Base-by-base conservation (phyloP, 345 rosid genomes). In the Orychophragmus violaceus region DNA sequence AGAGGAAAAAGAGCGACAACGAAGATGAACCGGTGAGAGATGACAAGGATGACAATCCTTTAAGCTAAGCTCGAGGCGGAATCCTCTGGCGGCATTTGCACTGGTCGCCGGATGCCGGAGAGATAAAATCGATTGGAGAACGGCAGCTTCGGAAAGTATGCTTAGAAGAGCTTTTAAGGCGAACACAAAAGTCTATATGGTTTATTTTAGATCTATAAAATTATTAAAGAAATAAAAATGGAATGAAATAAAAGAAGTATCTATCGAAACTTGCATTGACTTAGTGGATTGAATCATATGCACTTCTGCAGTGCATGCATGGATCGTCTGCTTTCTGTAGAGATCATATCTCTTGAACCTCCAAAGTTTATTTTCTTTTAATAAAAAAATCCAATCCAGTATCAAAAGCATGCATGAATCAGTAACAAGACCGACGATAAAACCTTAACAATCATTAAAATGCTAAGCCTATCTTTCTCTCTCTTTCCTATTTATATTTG, bases 251-350 rank as follows among this genome's bases (percentile, higher is more conserved):
- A 53, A 33, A 8, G 5, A 53, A 53, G 44, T 50, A 71, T 63
- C 53, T 69, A 19, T 64, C 14, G 70, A 64, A 63, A 71, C 42
- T 71, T 33, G 70, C 64, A 36, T 71, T 70, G 19, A 71, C 52
- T 42, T 17, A 48, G 70, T 64, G 76, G 53, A 72, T 8, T 33
- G 59, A 72, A 64, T 64, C 70, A 72, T 72, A 57, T 64, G 53
- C 6, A 57, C 12, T 57, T 57, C 35, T 72, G 76, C n/a, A n/a
- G n/a, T n/a, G n/a, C 76, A 72, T 64, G 76, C 76, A 72, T 49
- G 70, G 66, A 72, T 72, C 65, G 66, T 7, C 10, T 27, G 76
- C 45, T 57, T 72, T 71, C 23, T 21, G 42, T 57, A 64, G 64
- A 57, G 53, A 64, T 64, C 70, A 56, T 25, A 64, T 72, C 60